These are phyloP conservation scores for Aspergillus affinis DNA, from an alignment of 495 filamentous ascomycete species.

Conservation along the genomic window DNA sequence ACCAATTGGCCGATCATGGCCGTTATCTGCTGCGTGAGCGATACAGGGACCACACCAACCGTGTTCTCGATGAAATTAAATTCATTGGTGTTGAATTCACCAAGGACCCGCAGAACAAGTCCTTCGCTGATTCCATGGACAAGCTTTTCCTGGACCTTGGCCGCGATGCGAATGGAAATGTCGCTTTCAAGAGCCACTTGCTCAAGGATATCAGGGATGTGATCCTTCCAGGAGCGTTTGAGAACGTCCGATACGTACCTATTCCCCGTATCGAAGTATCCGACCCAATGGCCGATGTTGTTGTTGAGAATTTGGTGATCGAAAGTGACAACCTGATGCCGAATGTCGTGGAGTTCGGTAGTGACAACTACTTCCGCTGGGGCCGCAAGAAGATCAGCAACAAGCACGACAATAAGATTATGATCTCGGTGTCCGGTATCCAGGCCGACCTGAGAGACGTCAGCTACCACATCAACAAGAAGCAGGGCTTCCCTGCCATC, in stretches of 20 bases:
- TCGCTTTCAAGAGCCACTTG: conserved; percentile 87
- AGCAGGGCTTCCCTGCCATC: conserved; percentile 90
- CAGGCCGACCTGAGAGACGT: conserved; percentile 70
- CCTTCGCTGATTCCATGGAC: conserved; percentile 69
- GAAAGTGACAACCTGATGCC: conserved; percentile 98
- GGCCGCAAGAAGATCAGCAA: conserved; percentile 82
- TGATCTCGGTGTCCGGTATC: conserved; percentile 83
- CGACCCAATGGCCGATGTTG: conserved; percentile 78
- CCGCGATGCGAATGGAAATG: conserved; percentile 78
- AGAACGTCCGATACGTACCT: conserved; percentile 87
- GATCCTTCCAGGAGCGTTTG: conserved; percentile 80
- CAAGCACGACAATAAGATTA: conserved; percentile 74
- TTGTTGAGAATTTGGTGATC: conserved; percentile 91
- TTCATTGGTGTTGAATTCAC: conserved; percentile 90
- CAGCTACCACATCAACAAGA: conserved; percentile 92
- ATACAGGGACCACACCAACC: conserved; percentile 85
- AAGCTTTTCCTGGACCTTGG: conserved; percentile 89
- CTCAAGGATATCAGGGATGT: conserved; percentile 85
- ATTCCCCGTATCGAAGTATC: conserved; percentile 92
- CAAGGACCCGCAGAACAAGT: conserved; percentile 78
- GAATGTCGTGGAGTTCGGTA: conserved; percentile 86
- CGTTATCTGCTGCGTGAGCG: conserved; percentile 85
- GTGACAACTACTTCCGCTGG: conserved; percentile 94
- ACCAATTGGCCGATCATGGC: conserved; percentile 79
- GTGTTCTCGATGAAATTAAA: conserved; percentile 83